phyloP scores from a whole-genome alignment of 768 basidiomycete species.

The Suillus subalutaceus region DNA sequence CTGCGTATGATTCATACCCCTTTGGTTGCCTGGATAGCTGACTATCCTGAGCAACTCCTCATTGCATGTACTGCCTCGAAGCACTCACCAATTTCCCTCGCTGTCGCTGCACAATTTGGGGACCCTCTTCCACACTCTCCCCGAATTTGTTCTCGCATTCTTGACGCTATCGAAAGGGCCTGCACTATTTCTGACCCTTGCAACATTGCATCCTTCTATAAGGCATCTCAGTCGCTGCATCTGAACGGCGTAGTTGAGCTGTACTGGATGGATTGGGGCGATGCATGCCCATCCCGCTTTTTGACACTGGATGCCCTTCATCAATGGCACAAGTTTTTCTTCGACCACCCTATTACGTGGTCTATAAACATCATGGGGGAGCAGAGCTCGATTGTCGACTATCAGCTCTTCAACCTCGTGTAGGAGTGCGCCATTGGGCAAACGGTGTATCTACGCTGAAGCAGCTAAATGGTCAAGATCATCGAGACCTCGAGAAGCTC shows the following conservation, averaged over 20 bases:
- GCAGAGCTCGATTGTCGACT: conserved; percentile 30
- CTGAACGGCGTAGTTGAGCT: conserved; percentile 22
- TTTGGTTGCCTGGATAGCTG: conserved; percentile 20
- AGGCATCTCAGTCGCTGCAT: neutral
- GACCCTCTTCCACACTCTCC: conserved; percentile 16
- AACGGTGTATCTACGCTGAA: conserved; percentile 15
- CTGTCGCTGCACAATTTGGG: conserved; percentile 21
- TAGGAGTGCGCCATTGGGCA: conserved; percentile 7
- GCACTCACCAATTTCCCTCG: conserved; percentile 19
- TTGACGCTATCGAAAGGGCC: conserved; percentile 6
- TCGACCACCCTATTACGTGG: conserved; percentile 22
- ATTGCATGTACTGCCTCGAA: conserved; percentile 18
- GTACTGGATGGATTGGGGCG: conserved; percentile 37
- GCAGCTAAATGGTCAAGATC: conserved; percentile 11
- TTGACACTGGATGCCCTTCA: conserved; percentile 32
- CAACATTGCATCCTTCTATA: conserved; percentile 19
- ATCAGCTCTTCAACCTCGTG: conserved; percentile 23
- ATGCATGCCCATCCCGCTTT: conserved; percentile 23
- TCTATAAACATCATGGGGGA: conserved; percentile 17
- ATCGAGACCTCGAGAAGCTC: conserved; percentile 14
- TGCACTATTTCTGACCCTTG: conserved; percentile 20
- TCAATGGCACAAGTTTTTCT: conserved; percentile 30
- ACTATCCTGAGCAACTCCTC: conserved; percentile 21
- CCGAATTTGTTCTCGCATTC: conserved; percentile 4
- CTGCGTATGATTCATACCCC: conserved; percentile 16